Base-by-base conservation (phyloP, 208 protist genomes). In the Leishmania amazonensis region DNA sequence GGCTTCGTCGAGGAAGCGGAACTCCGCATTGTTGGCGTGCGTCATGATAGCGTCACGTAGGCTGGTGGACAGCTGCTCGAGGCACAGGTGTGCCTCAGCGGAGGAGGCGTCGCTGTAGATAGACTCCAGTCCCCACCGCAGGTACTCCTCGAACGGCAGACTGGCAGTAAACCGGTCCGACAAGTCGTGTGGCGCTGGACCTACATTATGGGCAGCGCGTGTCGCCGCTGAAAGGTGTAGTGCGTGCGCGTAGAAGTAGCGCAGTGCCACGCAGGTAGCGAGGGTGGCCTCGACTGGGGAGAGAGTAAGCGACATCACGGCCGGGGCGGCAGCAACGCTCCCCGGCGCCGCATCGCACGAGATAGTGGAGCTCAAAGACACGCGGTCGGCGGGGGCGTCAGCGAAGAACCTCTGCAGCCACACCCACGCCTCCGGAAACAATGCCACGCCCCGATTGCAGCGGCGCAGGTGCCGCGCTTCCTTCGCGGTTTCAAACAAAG, bases 201-300 rank as follows among this genome's bases (percentile, higher is more conserved):
- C 87, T 28, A 90, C 40, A 53, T 47, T 17, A 47, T 87, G 65
- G 7, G 74, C 15, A 1, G 45, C 42, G 6, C 86, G 76, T 35
- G 81, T 81, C n/a, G 71, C 28, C 17, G 47, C 15, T 9, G 72
- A 64, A 40, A 90, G 77, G 24, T 79, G 67, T 31, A 93, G 58
- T 3, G 78, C 79, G 24, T 71, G 60, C 3, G 68, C 17, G 78
- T 89, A 96, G 83, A 97, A 97, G 80, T 94, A 95, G 42, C 92
- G 95, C 31, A 96, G 67, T 2, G 92, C 90, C 2, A 93, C 83
- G 35, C 84, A 85, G 8, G 90, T 85, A 3, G 89, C 81, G 31
- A 96, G 71, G 21, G 92, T 78, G 0, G 95, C 95, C 84, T 96
- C 92, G 17, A 96, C 92, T 1, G 93, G 90, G 3, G 94, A 89